These are phyloP conservation scores for Penicillium macrosclerotiorum DNA, from an alignment of 495 filamentous ascomycete genomes.

Conservation along the genomic window DNA sequence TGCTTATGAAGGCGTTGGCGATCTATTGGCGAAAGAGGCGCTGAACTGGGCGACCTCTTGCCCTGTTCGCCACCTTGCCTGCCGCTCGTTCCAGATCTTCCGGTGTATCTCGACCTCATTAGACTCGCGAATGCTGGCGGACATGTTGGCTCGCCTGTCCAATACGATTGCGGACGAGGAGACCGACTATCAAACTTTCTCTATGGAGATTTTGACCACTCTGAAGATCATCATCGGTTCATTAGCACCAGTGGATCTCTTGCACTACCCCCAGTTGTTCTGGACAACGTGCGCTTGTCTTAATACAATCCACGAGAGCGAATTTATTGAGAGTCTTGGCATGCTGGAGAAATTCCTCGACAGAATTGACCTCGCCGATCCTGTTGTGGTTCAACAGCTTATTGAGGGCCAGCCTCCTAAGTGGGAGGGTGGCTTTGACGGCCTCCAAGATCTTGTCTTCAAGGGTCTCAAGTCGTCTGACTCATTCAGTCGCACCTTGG, in stretches of 20 bases:
- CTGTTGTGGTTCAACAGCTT: constrained; percentile 63
- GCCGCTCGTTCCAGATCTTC: constrained; percentile 96
- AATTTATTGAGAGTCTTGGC: constrained; percentile 85
- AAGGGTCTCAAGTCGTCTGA: constrained; percentile 88
- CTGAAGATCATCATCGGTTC: constrained; percentile 85
- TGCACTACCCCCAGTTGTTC: constrained; percentile 90
- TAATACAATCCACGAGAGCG: constrained; percentile 90
- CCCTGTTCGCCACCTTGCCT: constrained; percentile 92
- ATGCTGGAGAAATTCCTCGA: constrained; percentile 88
- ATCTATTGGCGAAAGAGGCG: constrained; percentile 84
- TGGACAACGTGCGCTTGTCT: constrained; percentile 97
- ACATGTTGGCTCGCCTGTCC: constrained; percentile 91
- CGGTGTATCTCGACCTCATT: constrained; percentile 85
- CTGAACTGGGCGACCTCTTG: constrained; percentile 96
- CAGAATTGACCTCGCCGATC: constrained; percentile 77
- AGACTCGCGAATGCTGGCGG: constrained; percentile 89
- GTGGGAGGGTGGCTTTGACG: constrained; percentile 90
- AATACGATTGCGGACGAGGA: constrained; percentile 96
- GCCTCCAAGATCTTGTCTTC: constrained; percentile 79
- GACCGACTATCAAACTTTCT: constrained; percentile 88
- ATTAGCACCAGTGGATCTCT: constrained; percentile 71
- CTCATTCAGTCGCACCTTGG: constrained; percentile 73
- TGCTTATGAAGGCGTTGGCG: constrained; percentile 81
- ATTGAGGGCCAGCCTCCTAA: constrained; percentile 74
- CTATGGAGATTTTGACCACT: constrained; percentile 95